Evolutionary conservation across 441 rosid species (phyloP).

Genomic region (Erodium trifolium): DNA sequence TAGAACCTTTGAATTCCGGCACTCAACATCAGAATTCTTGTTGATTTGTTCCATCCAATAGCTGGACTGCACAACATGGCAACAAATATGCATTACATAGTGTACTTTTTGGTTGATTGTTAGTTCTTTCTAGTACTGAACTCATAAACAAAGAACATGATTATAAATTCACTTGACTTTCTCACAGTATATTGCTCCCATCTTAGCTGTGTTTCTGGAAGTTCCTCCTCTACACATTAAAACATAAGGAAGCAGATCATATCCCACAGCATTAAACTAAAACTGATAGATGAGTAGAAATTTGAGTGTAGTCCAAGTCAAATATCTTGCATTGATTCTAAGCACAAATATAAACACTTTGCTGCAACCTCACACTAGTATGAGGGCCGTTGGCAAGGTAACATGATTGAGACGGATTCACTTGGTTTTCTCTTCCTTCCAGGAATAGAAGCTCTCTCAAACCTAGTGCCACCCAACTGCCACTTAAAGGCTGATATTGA

Average conservation of each 20-base stretch:
- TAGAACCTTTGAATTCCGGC: background rate
- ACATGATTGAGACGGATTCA: slow-evolving; percentile 20
- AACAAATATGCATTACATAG: too few species aligned
- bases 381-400: too few species aligned
- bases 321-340: slow-evolving; percentile 2
- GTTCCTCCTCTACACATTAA: background rate
- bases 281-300: background rate
- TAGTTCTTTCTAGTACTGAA: background rate
- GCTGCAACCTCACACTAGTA: slow-evolving; percentile 9
- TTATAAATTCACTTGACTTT: background rate
- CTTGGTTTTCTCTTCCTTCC: slow-evolving; percentile 58
- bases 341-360: background rate
- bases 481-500: slow-evolving; percentile 62
- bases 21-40: background rate
- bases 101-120: background rate
- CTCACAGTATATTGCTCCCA: background rate
- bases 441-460: slow-evolving; percentile 58
- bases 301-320: background rate
- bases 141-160: background rate
- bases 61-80: background rate
- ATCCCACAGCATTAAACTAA: background rate
- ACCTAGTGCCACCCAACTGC: slow-evolving; percentile 65
- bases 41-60: background rate
- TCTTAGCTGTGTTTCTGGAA: too few species aligned
- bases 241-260: background rate